Evolutionary conservation across 495 filamentous ascomycete genomes (phyloP).

Genomic region (Penicillium maclennaniae): DNA sequence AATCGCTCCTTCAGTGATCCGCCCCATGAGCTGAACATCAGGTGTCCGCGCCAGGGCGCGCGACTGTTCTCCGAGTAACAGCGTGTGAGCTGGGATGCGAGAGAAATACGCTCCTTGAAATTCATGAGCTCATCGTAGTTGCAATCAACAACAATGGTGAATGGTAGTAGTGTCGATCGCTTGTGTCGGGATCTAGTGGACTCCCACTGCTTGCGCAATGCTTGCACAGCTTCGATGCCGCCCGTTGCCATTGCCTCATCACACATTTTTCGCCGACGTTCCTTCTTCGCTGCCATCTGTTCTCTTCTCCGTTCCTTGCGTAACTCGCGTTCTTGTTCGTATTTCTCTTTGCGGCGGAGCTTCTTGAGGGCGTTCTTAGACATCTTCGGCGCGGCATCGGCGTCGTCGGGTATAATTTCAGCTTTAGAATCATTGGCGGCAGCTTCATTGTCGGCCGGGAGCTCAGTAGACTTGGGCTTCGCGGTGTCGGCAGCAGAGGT

Average conservation of each 20-base stretch:
- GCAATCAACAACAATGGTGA: slow-evolving; percentile 85
- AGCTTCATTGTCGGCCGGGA: not conserved
- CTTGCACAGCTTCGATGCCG: slow-evolving; percentile 25
- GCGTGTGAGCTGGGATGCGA: slow-evolving; percentile 77
- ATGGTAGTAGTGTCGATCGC: slow-evolving; percentile 54
- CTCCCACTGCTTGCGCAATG: slow-evolving; percentile 37
- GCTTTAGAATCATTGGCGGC: slow-evolving; percentile 4
- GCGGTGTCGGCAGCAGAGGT: slow-evolving; percentile 3
- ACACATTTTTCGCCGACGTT: slow-evolving; percentile 47
- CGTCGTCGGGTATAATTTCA: slow-evolving; percentile 12
- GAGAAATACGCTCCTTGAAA: slow-evolving; percentile 74
- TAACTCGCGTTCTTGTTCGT: slow-evolving; percentile 63
- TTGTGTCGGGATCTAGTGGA: slow-evolving; percentile 24
- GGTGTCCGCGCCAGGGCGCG: slow-evolving; percentile 58
- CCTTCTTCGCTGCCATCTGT: slow-evolving; percentile 61
- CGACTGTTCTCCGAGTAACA: slow-evolving; percentile 82
- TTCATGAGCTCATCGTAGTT: slow-evolving; percentile 88
- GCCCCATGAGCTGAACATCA: slow-evolving; percentile 72
- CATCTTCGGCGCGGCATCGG: slow-evolving; percentile 31
- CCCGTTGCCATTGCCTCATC: slow-evolving; percentile 27
- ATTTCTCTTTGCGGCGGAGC: slow-evolving; percentile 57
- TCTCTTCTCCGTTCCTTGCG: slow-evolving; percentile 71
- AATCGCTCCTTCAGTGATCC: slow-evolving; percentile 74
- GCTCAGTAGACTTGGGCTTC: slow-evolving; percentile 6
- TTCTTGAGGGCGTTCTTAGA: slow-evolving; percentile 86